Percentiles rank a stretch among this genome's conserved stretches.
Evolutionary conservation across 257 asterid genomes (phyloP).

Genomic region (Orobanche coerulescens): DNA sequence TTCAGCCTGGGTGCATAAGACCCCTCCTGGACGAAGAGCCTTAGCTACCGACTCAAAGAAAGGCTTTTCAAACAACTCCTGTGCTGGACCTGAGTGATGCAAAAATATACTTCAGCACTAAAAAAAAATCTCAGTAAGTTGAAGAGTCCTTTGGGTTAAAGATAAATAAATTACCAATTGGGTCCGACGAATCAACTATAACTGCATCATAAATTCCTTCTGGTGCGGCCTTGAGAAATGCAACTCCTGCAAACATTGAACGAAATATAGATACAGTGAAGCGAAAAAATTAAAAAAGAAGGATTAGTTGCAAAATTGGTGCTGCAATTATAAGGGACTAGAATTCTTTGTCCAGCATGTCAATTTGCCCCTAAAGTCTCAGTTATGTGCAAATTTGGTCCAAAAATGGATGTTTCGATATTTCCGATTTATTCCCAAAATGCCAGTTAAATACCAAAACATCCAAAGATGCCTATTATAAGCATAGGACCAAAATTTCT

Average conservation of each 20-base stretch:
- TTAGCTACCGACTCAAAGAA: conserved; percentile 60
- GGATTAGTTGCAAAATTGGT: neutral
- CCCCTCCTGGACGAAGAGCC: conserved; percentile 94
- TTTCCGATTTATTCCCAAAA: too few species aligned
- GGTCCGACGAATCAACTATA: conserved; percentile 84
- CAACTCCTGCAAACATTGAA: conserved; percentile 50
- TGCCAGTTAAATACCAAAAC: too few species aligned
- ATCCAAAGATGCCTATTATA: too few species aligned
- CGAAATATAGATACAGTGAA: neutral
- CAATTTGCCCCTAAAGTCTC: neutral
- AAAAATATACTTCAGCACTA: neutral
- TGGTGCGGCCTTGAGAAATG: conserved; percentile 61
- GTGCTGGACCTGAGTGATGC: conserved; percentile 58
- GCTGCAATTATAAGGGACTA: too few species aligned
- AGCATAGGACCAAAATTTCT: too few species aligned
- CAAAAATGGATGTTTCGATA: neutral
- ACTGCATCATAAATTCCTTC: conserved; percentile 78
- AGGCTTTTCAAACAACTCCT: conserved; percentile 81
- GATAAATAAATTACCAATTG: conserved; percentile 41
- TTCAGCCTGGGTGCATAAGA: conserved; percentile 83
- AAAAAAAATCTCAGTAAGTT: neutral
- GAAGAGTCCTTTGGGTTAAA: neutral
- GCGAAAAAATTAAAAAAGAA: neutral
- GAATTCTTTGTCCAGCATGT: too few species aligned
- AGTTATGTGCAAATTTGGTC: neutral